phyloP scores from a whole-genome alignment of 768 basidiomycete species.

The Tulasnella sp. region DNA sequence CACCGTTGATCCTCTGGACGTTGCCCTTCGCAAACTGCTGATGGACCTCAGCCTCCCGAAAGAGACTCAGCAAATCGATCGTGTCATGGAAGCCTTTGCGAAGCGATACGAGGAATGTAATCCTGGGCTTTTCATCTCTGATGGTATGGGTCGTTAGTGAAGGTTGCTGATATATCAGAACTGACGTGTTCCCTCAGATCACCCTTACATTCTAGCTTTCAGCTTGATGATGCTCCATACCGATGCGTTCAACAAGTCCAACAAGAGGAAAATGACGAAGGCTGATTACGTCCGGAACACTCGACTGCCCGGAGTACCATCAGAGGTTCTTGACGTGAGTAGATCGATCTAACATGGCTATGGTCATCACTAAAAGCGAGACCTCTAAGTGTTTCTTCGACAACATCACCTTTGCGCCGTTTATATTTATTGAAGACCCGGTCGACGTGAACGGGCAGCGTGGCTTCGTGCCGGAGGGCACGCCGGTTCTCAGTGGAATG shows the following conservation, averaged over 20 bases:
- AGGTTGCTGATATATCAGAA: not conserved
- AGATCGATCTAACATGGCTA: not conserved
- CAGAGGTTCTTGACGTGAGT: conserved; percentile 81
- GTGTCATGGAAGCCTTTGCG: conserved; percentile 95
- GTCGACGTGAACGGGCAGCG: conserved; percentile 62
- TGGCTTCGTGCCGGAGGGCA: conserved; percentile 47
- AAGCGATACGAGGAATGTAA: conserved; percentile 79
- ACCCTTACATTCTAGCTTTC: conserved; percentile 94
- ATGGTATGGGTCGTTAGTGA: conserved; percentile 50
- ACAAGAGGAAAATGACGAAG: conserved; percentile 97
- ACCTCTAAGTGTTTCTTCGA: conserved; percentile 80
- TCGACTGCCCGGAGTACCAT: conserved; percentile 72
- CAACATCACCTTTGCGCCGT: conserved; percentile 93
- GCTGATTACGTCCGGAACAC: conserved; percentile 93
- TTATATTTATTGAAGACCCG: conserved; percentile 93
- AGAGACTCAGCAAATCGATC: conserved; percentile 98
- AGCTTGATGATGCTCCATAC: conserved; percentile 99
- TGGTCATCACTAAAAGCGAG: conserved; percentile 6
- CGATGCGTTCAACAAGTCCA: conserved; percentile 96
- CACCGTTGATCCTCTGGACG: conserved; percentile 74
- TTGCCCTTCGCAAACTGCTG: conserved; percentile 82
- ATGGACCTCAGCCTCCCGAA: conserved; percentile 89
- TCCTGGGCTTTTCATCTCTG: conserved; percentile 67
- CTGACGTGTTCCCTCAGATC: conserved; percentile 50
- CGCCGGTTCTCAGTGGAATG: conserved; percentile 29